Evolutionary conservation across 805 yeast species (phyloP).

Genomic region (Blastobotrys americana): DNA sequence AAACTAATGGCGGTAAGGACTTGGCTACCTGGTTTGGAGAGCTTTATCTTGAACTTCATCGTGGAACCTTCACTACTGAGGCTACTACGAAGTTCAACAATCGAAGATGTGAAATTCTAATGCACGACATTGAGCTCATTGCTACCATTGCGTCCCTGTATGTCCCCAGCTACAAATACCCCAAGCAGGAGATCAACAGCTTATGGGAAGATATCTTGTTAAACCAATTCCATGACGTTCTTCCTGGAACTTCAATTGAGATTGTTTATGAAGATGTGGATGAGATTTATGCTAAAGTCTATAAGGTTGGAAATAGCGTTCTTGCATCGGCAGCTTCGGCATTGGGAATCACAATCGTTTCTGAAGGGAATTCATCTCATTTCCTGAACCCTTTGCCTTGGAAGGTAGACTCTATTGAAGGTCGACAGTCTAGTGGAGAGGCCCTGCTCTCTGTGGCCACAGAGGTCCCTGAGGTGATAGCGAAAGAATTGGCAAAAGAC

Average conservation of each 20-base stretch:
- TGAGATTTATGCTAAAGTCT: constrained; percentile 58
- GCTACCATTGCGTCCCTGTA: constrained; percentile 65
- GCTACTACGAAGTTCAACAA: constrained; percentile 72
- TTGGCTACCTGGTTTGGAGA: constrained; percentile 90
- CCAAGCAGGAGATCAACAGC: constrained; percentile 51
- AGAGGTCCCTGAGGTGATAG: neutral
- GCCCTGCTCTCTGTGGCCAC: neutral
- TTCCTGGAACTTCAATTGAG: constrained; percentile 92
- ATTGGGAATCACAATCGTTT: constrained; percentile 24
- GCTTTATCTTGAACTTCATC: constrained; percentile 83
- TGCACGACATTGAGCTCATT: constrained; percentile 77
- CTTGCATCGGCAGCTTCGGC: constrained; percentile 41
- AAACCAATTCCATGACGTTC: constrained; percentile 91
- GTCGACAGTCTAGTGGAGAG: neutral
- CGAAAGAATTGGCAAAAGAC: neutral
- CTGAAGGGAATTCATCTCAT: constrained; percentile 30
- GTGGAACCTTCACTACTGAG: constrained; percentile 94
- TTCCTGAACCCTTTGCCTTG: constrained; percentile 52
- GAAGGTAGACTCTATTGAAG: constrained; percentile 30
- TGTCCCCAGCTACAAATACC: constrained; percentile 55
- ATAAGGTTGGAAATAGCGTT: constrained; percentile 45
- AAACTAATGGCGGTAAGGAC: constrained; percentile 53
- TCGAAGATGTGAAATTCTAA: constrained; percentile 62
- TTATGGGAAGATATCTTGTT: constrained; percentile 81
- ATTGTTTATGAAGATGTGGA: constrained; percentile 85